Percentiles rank a stretch among this genome's conserved stretches.
These are phyloP conservation scores for Acorus gramineus DNA, from an alignment of 106 monocot species.

Conservation along the genomic window DNA sequence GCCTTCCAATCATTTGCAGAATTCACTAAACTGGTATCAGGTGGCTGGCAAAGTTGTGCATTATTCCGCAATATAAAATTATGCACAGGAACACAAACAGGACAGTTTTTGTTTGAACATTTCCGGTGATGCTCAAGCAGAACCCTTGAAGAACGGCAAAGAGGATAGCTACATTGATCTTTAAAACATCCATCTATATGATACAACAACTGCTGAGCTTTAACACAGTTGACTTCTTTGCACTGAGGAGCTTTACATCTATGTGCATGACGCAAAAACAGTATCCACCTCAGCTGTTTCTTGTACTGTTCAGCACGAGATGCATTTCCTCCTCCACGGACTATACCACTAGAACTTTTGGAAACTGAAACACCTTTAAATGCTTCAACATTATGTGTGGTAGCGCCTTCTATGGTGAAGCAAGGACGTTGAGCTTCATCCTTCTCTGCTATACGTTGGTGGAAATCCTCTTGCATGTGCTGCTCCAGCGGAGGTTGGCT, in stretches of 20 bases:
- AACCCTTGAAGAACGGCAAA: slow-evolving; percentile 41
- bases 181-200: slow-evolving; percentile 56
- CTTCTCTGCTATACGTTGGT: slow-evolving; percentile 25
- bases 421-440: slow-evolving; percentile 41
- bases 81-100: slow-evolving; percentile 63
- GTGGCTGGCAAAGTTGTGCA: slow-evolving; percentile 10
- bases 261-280: slow-evolving; percentile 70
- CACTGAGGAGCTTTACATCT: slow-evolving; percentile 53
- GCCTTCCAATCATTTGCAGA: slow-evolving; percentile 24
- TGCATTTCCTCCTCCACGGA: slow-evolving; percentile 12
- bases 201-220: slow-evolving; percentile 40
- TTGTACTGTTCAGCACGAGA: slow-evolving; percentile 22
- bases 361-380: slow-evolving; percentile 8
- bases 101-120: slow-evolving; percentile 49
- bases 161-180: slow-evolving; percentile 40
- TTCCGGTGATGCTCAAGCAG: slow-evolving; percentile 41
- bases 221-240: slow-evolving; percentile 42
- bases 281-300: slow-evolving; percentile 62
- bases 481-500: slow-evolving; percentile 29
- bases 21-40: slow-evolving; percentile 16
- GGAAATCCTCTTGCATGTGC: slow-evolving; percentile 50
- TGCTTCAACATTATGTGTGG: slow-evolving; percentile 10
- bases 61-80: slow-evolving; percentile 31
- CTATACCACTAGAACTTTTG: slow-evolving; percentile 10
- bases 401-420: slow-evolving; percentile 18